Conservation (phyloP, 306 rosid species). For the Vachellia collinsii region DNA sequence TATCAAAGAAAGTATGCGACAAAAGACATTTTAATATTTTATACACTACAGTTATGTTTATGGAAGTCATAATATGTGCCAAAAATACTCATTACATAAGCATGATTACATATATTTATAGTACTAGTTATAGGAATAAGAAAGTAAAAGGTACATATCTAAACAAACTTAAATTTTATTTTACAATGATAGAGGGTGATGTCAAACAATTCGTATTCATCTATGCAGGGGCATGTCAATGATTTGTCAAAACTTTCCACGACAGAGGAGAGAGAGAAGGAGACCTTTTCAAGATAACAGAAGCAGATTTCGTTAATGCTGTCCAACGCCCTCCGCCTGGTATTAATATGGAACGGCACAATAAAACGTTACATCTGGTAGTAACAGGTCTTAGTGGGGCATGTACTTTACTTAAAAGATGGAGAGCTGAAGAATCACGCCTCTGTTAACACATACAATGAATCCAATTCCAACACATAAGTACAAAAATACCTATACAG, state of each 20-base stretch:
- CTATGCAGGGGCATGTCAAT: not conserved
- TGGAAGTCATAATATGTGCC: conserved; percentile 29
- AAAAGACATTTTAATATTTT: conserved; percentile 1
- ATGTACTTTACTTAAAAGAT: conserved; percentile 54
- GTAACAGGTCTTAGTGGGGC: conserved; percentile 60
- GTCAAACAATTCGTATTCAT: conserved; percentile 25
- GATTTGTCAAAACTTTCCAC: conserved; percentile 13
- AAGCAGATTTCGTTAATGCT: conserved; percentile 68
- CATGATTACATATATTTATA: conserved; percentile 10
- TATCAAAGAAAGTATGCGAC: conserved; percentile 8
- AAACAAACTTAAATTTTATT: conserved; percentile 31
- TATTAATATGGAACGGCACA: conserved; percentile 72
- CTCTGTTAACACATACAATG: conserved; percentile 52
- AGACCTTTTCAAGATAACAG: conserved; percentile 69
- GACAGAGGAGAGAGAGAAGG: conserved; percentile 10
- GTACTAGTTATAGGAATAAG: not conserved
- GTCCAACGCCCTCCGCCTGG: conserved; percentile 75
- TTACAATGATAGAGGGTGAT: not conserved
- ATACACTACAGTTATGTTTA: conserved; percentile 14
- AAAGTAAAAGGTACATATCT: conserved; percentile 18
- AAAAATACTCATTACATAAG: conserved; percentile 15
- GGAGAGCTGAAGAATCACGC: conserved; percentile 63
- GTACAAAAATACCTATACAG: conserved; percentile 12
- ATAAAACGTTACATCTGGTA: conserved; percentile 65
- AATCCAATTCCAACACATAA: conserved; percentile 20